Base-by-base conservation (phyloP, 2,329 filamentous ascomycete genomes). In the Aspergillus sp. region DNA sequence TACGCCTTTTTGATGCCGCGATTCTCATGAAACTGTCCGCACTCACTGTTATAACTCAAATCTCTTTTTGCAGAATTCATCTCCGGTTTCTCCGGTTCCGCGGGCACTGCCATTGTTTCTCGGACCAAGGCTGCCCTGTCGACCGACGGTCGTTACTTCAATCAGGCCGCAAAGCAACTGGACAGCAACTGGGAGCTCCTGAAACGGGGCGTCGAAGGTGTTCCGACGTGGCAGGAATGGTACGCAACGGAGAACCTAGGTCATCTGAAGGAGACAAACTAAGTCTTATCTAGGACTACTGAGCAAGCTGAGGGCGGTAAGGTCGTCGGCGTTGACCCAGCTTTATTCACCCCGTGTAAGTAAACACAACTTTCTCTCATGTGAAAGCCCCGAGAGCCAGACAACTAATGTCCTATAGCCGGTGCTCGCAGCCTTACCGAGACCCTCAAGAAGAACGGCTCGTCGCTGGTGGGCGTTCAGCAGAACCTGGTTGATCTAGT, bases 191-290 rank as follows among this genome's bases (percentile, higher is more conserved):
- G 95, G 95, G 81, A 85, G 53, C 82, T 99, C 46, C 81, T 99
- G 62, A 99, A 97, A 80, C 92, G 96, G 71, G 95, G 95, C 6
- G 82, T 96, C 52, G 91, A 95, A 72, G 92, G 96, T 75, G 92
- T 97, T 10, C 94, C 92, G 1, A 98, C 94, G 0, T 99, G 95
- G 91, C 92, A 97, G 73, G 95, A 98, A 76, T 99, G 95, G 95
- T 87, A 88, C 57, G 69, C 16, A 6, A 54, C 31, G 22, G 42
- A 55, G 32, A 63, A 50, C 1, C 6, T 18, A 45, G 1, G 12
- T 45, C 53, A 5, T 20, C 46, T 1, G 16, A 50, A 22, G 12
- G n/a, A n/a, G 31, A 46, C 24, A 52, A 20, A 57, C 59, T 69
- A 58, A 70, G 26, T 42, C 20, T 36, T 52, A 54, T 42, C 54